Evolutionary conservation across 2,329 filamentous ascomycete species (phyloP), one percentile per base, ranked within the genome.

Genomic region (Aureobasidium melanogenum): DNA sequence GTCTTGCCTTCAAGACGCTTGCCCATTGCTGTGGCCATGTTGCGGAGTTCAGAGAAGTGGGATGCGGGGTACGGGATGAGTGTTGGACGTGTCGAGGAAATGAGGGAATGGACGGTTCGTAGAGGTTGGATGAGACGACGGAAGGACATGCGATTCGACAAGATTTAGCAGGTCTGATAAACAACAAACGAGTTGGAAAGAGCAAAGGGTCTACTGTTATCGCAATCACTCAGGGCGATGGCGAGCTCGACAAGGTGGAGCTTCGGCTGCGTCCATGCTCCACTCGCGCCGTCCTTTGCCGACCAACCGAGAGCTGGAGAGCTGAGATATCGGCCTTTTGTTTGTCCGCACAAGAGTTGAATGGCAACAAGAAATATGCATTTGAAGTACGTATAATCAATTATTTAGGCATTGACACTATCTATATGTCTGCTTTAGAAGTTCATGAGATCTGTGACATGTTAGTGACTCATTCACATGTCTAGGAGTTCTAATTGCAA

Each of bases 1-100:
- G 91, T 97, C 79, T 97, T 97, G 82, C 91, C 91, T 70, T 88
- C 83, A 63, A 99, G 89, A 78, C 93, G 91, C 74, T 91, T 88
- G 65, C 82, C 82, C 76, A 88, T 85, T 70, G 88, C 85, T 41
- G 89, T 83, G 26, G 82, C 75, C 84, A 87, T 88, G 62, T 74
- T 82, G 69, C 80, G 67, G 22, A 51, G 36, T 22, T 41, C 55
- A n/a, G 32, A 17, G 2, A 24, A 19, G 7, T 22, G 52, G 39
- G 56, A 46, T 57, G 55, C 55, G 59, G 59, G 59, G 59, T 61
- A 55, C 5, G 41, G 5, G 36, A 47, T 14, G 15, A 19, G 34
- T 10, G 5, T 41, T 2, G 47, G 22, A n/a, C 32, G 58, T 43
- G 48, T 34, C 28, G 19, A 36, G 8, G 43, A 30, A 5, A 48